These are phyloP conservation scores for Pisolithus microcarpus DNA, from an alignment of 768 basidiomycete species.

Conservation along the genomic window DNA sequence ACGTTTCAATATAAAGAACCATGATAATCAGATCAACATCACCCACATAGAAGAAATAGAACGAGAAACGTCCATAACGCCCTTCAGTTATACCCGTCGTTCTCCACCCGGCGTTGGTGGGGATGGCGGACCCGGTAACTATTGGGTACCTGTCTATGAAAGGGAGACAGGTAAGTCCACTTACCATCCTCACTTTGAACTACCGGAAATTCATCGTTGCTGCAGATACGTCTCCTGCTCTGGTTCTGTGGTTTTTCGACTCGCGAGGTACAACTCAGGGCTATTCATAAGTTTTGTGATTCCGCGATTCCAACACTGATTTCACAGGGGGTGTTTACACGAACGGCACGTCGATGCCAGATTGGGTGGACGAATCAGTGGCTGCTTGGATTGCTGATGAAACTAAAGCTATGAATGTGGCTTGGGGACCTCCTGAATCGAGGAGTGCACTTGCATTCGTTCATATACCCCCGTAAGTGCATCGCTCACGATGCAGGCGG, in stretches of 20 bases:
- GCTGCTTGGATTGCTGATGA: conserved; percentile 54
- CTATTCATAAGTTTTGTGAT: background rate
- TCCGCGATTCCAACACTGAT: conserved; percentile 4
- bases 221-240: conserved; percentile 37
- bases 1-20: conserved; percentile 43
- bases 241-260: conserved; percentile 73
- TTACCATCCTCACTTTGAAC: no score
- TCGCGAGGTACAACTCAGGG: conserved; percentile 43
- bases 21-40: conserved; percentile 68
- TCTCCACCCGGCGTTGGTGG: conserved; percentile 61
- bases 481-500: background rate
- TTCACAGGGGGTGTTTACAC: conserved; percentile 41
- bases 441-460: conserved; percentile 63
- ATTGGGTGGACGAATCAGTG: conserved; percentile 65
- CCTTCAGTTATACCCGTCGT: conserved; percentile 53
- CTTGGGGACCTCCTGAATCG: conserved; percentile 49
- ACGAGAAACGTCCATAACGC: conserved; percentile 51
- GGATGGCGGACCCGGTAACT: conserved; percentile 56
- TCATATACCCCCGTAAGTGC: conserved; percentile 64
- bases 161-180: conserved; percentile 23
- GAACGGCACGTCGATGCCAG: conserved; percentile 41
- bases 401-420: conserved; percentile 43
- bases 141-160: conserved; percentile 67
- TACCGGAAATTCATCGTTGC: background rate
- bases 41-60: conserved; percentile 59